Evolutionary conservation across 495 filamentous ascomycete species (phyloP), one percentile per base, ranked within the genome.

Genomic region (Friedmanniomyces simplex): DNA sequence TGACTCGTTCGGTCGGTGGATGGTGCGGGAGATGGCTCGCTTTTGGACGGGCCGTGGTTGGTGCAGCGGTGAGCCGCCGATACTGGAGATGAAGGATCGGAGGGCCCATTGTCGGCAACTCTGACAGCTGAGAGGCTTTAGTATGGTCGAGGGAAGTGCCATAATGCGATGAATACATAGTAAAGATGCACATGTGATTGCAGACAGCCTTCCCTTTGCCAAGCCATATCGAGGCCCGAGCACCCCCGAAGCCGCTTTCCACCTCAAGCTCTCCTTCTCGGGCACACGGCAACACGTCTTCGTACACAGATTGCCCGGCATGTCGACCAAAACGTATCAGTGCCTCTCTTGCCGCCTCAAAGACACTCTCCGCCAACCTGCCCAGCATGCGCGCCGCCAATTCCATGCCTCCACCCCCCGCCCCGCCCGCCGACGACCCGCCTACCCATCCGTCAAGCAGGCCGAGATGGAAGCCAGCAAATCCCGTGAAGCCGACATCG

Each of bases 371-470:
- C 34, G 25, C 28, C 52, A 51, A 7, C 8, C 21, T 36, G 42
- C 22, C 32, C 18, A n/a, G 2, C 21, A 25, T 16, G 18, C 32
- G 6, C 61, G 61, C 45, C 61, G 61, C 28, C 52, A 55, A 24
- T 63, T 63, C 52, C 52, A 55, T 32, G 57, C 57, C 49, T 60
- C 61, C 24, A 22, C 61, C 36, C 42, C 57, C 37, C 24, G 50
- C 16, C 18, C 48, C n/a, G 45, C 57, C 24, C 61, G 61, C 53
- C 50, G 66, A 46, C 58, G 62, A 63, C 72, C 72, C 10, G 64
- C 64, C 55, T 68, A 70, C 59, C 57, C 69, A 28, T 69, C 54
- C 36, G 59, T 74, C 48, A 73, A 71, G 60, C 63, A 67, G 39
- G 32, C 20, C n/a, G 63, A 69, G 42, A 53, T 69, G 11, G 62